phyloP scores from a whole-genome alignment of 2,329 filamentous ascomycete species.

The Escovopsis sp. region DNA sequence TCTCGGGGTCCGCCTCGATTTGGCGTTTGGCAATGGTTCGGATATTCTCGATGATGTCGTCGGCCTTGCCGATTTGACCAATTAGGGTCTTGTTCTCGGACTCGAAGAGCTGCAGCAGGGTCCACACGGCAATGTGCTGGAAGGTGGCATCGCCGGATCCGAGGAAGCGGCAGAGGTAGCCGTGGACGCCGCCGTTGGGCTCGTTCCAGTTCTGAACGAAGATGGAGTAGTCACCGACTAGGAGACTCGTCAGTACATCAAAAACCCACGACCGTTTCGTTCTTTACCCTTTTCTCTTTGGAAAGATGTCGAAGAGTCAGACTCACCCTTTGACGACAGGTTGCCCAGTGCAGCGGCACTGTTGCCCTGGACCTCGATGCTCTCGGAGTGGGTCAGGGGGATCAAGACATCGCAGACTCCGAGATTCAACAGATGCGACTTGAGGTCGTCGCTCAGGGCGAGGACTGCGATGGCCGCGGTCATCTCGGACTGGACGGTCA shows the following conservation, averaged over 20 bases:
- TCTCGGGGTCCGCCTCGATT: constrained; percentile 74
- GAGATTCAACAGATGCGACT: constrained; percentile 75
- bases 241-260: neutral
- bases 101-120: constrained; percentile 83
- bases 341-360: constrained; percentile 93
- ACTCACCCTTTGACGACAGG: constrained; percentile 83
- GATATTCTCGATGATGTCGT: constrained; percentile 85
- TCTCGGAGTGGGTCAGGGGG: constrained; percentile 84
- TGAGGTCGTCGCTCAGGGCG: constrained; percentile 88
- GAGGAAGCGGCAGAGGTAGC: constrained; percentile 85
- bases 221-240: constrained; percentile 91
- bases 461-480: constrained; percentile 97
- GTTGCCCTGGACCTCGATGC: constrained; percentile 96
- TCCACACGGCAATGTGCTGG: constrained; percentile 99
- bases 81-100: constrained; percentile 88
- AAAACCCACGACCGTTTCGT: neutral
- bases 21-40: constrained; percentile 80
- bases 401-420: constrained; percentile 96
- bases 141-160: constrained; percentile 92
- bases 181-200: constrained; percentile 86
- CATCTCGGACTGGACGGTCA: constrained; percentile 97
- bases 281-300: too few relatives aligned
- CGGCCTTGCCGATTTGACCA: constrained; percentile 72
- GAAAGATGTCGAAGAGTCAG: neutral
- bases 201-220: constrained; percentile 91